Evolutionary conservation across 2,329 filamentous ascomycete genomes (phyloP), one percentile per base, ranked within the genome.

Genomic region (Macrophomina tecta): DNA sequence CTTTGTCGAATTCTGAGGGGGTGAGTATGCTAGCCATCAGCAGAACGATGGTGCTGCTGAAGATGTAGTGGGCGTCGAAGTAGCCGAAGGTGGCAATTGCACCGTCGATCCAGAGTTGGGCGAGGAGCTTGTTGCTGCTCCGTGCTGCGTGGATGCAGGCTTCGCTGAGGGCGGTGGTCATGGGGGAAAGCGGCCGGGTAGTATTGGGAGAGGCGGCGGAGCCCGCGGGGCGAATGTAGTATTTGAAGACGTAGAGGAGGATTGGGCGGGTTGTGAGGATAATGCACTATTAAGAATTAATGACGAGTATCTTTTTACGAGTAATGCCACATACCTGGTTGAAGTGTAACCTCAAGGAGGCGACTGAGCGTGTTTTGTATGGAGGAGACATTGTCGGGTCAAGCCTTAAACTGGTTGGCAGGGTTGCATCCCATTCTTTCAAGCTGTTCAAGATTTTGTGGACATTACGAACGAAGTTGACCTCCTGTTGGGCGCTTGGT

Each of bases 231-330:
- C 49, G 56, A 30, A 67, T 23, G 16, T 69, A 68, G 40, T 69
- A 69, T 68, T 77, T 73, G 67, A 80, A 74, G 28, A 80, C 73
- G 65, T 80, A 77, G 2, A 80, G 73, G 8, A 80, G 72, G 9
- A 78, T 79, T 34, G 78, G 77, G 9, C 78, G 72, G 0, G 78
- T 80, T 3, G 78, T 75, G 12, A 80, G 70, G 23, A 80, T 80
- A 3, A 79, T 75, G 55, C 79, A 81, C 73, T 78, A 73, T 18
- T 76, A 5, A 18, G 12, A 16, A 42, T 62, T 32, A 62, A 40
- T 12, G 6, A 38, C 36, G 36, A 40, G 11, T 12, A 2, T 9
- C 40, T 16, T 32, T 1, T 6, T 9, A 16, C 16, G 7, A n/a
- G 11, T 16, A 8, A 28, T 36, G 9, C 12, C 16, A 8, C 64